These are phyloP conservation scores for Gnomoniopsis smithogilvyi DNA, from an alignment of 2,329 filamentous ascomycete species.

Conservation along the genomic window DNA sequence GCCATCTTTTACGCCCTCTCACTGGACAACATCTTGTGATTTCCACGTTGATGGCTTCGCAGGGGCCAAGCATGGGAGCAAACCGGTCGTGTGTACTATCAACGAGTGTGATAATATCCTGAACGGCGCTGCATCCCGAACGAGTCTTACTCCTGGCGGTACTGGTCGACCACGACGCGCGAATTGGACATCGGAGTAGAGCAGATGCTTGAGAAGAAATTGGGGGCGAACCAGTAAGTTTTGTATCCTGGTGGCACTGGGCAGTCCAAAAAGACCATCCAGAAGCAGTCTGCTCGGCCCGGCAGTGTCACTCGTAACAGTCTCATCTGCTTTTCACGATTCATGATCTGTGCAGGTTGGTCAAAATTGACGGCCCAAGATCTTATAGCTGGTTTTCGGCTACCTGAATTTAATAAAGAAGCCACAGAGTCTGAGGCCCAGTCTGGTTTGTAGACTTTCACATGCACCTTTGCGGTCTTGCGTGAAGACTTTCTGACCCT, in stretches of 20 bases:
- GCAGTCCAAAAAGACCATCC: conserved; percentile 29
- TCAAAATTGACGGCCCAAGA: conserved; percentile 28
- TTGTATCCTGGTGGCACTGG: conserved; percentile 28
- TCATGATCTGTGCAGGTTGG: conserved; percentile 25
- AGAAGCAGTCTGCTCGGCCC: conserved; percentile 20
- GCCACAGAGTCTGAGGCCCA: too few relatives aligned
- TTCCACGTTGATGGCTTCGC: background rate
- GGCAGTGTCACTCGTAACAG: conserved; percentile 20
- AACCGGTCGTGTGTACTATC: background rate
- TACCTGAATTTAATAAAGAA: background rate
- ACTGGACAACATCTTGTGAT: background rate
- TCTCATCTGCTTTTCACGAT: conserved; percentile 26
- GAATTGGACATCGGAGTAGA: conserved; percentile 20
- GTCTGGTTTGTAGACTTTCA: too few relatives aligned
- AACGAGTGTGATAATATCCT: conserved; percentile 23
- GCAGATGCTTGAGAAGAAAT: conserved; percentile 28
- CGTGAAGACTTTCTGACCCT: too few relatives aligned
- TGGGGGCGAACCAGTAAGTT: conserved; percentile 26
- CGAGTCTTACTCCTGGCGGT: conserved; percentile 20
- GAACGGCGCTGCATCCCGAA: conserved; percentile 25
- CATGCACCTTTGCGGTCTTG: too few relatives aligned
- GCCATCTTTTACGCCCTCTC: background rate
- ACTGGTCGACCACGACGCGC: conserved; percentile 22
- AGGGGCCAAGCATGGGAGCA: background rate
- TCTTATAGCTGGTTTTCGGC: background rate